phyloP scores from a whole-genome alignment of 2,329 filamentous ascomycete species.

The Zasmidium angulare region DNA sequence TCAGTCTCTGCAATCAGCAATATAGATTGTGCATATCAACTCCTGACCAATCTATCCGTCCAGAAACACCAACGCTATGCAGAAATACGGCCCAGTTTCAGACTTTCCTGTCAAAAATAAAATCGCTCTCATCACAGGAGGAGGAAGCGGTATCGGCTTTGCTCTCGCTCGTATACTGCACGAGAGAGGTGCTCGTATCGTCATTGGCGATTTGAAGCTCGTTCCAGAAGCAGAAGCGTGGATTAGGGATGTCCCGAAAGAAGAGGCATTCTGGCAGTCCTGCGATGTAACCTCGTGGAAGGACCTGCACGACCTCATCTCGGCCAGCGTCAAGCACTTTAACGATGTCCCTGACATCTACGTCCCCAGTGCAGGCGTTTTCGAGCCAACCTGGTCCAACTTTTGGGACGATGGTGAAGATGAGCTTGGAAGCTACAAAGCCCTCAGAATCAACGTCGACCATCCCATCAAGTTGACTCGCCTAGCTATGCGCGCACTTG shows the following conservation, averaged over 20 bases:
- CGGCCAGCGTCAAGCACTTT: constrained; percentile 20
- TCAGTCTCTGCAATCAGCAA: not conserved
- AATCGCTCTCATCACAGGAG: constrained; percentile 19
- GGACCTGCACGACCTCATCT: constrained; percentile 21
- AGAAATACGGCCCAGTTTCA: constrained; percentile 21
- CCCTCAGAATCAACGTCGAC: constrained; percentile 22
- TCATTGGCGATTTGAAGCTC: constrained; percentile 25
- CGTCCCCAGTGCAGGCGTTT: constrained; percentile 18
- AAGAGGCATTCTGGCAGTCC: constrained; percentile 11
- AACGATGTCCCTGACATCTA: constrained; percentile 23
- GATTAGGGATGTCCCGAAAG: constrained; percentile 4
- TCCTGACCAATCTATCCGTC: not conserved
- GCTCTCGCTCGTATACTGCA: constrained; percentile 20
- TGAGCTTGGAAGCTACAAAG: constrained; percentile 22
- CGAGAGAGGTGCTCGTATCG: constrained; percentile 16
- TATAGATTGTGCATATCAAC: too few relatives aligned
- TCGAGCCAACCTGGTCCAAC: constrained; percentile 20
- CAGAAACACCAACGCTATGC: constrained; percentile 11
- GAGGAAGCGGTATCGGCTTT: constrained; percentile 23
- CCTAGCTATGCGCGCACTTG: constrained; percentile 22
- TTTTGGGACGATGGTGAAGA: constrained; percentile 22
- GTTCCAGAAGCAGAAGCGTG: constrained; percentile 19
- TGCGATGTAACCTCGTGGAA: constrained; percentile 25
- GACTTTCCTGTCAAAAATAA: constrained; percentile 22
- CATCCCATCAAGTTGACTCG: constrained; percentile 25